phyloP scores from a whole-genome alignment of 2,329 filamentous ascomycete genomes.

The Botryotinia calthae region DNA sequence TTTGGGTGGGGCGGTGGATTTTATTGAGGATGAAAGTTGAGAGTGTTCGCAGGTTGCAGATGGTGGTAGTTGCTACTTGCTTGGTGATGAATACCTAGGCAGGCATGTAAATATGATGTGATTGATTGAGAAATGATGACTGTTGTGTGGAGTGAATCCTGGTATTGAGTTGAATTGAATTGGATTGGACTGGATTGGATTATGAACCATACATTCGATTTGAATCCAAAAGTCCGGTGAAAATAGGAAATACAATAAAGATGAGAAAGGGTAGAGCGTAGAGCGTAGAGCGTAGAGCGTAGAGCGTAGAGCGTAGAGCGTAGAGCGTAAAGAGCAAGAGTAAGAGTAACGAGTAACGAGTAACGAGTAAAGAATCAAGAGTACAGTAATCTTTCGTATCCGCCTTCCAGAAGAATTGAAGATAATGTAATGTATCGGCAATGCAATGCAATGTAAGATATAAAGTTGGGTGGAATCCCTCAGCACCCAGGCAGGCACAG shows the following conservation, averaged over 20 bases:
- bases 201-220: not conserved
- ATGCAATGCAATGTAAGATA: not conserved
- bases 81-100: not conserved
- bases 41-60: conserved; percentile 10
- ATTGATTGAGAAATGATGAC: not conserved
- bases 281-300: not conserved
- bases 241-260: not conserved
- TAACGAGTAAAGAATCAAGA: not conserved
- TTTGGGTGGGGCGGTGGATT: conserved; percentile 17
- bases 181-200: not conserved
- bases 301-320: not conserved
- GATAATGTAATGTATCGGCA: conserved; percentile 1
- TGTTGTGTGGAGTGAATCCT: not conserved
- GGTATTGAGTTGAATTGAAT: not conserved
- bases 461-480: not conserved
- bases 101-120: not conserved
- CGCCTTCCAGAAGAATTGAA: not conserved
- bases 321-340: not conserved
- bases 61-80: conserved; percentile 5
- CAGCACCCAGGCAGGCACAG: not conserved
- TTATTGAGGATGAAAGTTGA: conserved; percentile 11
- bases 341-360: not conserved
- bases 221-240: not conserved
- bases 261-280: not conserved
- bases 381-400: not conserved